Evolutionary conservation across 2,329 filamentous ascomycete species (phyloP).

Genomic region (Fusarium pseudonygamai): DNA sequence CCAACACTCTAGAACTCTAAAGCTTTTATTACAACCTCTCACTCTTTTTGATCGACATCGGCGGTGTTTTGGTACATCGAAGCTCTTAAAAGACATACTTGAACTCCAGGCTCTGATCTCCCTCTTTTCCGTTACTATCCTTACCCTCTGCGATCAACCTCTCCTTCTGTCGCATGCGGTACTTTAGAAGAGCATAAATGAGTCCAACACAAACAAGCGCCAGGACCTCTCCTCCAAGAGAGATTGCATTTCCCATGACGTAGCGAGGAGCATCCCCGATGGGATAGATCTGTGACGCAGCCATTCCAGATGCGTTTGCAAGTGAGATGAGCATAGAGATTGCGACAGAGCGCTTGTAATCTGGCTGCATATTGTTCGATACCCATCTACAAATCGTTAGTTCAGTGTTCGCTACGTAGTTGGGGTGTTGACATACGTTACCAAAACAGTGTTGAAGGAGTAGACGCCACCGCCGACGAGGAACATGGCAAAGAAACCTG

Average conservation of each 20-base stretch:
- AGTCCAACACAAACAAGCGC: constrained; percentile 40
- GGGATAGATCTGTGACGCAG: constrained; percentile 57
- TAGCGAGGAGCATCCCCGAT: constrained; percentile 38
- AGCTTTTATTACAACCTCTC: accelerated
- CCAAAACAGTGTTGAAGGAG: constrained; percentile 20
- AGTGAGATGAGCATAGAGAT: constrained; percentile 58
- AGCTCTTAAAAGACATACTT: constrained; percentile 41
- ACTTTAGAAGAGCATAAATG: constrained; percentile 41
- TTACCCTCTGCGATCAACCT: constrained; percentile 35
- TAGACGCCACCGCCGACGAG: constrained; percentile 29
- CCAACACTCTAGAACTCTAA: background rate
- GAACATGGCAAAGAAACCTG: constrained; percentile 41
- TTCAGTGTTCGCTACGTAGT: too few species aligned
- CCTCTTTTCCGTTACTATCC: constrained; percentile 32
- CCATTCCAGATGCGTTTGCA: constrained; percentile 59
- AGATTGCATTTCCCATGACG: constrained; percentile 44
- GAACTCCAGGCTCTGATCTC: constrained; percentile 24
- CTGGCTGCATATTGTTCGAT: constrained; percentile 57
- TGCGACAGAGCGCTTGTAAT: constrained; percentile 58
- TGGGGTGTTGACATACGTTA: constrained; percentile 13
- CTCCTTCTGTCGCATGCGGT: constrained; percentile 44
- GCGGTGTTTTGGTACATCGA: accelerated
- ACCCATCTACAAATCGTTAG: constrained; percentile 54
- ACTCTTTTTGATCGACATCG: accelerated
- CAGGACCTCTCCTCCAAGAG: constrained; percentile 41